Conservation (phyloP, 495 filamentous ascomycete genomes). For the Viridothelium virens region DNA sequence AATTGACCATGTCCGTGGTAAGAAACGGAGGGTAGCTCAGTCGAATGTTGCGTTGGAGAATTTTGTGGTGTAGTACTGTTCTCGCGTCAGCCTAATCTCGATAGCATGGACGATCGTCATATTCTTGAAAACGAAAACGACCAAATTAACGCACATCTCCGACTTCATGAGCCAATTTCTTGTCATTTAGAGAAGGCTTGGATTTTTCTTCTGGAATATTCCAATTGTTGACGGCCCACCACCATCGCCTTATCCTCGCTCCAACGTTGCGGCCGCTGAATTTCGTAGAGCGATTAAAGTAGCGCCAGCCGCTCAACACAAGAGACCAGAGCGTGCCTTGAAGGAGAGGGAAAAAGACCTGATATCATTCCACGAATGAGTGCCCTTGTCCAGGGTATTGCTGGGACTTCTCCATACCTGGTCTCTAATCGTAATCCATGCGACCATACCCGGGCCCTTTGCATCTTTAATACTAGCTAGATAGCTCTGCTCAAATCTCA, state of each 20-base stretch:
- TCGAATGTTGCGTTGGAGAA: conserved; percentile 24
- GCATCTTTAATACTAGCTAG: conserved; percentile 72
- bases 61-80: conserved; percentile 25
- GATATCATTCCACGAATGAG: conserved; percentile 8
- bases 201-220: conserved; percentile 41
- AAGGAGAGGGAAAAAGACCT: conserved; percentile 74
- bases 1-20: neutral
- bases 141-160: conserved; percentile 42
- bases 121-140: neutral
- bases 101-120: neutral
- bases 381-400: conserved; percentile 7
- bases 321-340: conserved; percentile 83
- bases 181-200: conserved; percentile 25
- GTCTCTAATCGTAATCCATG: conserved; percentile 77
- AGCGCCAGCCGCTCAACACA: conserved; percentile 68
- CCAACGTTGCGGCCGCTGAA: conserved; percentile 64
- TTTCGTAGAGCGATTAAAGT: conserved; percentile 67
- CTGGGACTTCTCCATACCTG: conserved; percentile 49
- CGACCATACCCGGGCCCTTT: conserved; percentile 65
- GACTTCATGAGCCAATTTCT: conserved; percentile 38
- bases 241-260: conserved; percentile 70
- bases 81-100: neutral
- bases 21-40: neutral
- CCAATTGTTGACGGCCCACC: conserved; percentile 90
- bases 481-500: conserved; percentile 97